These are phyloP conservation scores for Saccharomyces jurei DNA, from an alignment of 805 yeast genomes.

Conservation along the genomic window DNA sequence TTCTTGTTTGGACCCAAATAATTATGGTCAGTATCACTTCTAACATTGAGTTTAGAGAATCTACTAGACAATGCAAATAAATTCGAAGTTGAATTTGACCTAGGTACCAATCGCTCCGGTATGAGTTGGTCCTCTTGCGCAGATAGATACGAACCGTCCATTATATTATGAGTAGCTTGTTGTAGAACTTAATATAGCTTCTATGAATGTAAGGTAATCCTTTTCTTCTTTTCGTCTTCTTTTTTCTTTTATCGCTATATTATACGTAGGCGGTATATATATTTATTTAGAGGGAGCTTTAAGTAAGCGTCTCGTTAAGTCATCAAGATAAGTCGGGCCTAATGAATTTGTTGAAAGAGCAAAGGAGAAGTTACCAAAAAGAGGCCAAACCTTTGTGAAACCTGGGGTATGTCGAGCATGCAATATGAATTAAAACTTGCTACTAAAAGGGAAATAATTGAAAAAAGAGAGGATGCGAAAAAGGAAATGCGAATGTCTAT, in stretches of 20 bases:
- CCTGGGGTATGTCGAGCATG: not conserved
- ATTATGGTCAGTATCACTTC: not conserved
- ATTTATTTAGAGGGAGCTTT: not conserved
- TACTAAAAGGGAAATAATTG: not conserved
- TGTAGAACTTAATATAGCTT: not conserved
- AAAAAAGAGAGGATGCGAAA: not conserved
- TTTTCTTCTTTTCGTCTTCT: too few species aligned
- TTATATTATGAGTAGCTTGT: too few species aligned
- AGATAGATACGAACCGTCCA: not conserved
- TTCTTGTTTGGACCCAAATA: not conserved
- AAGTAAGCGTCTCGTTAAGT: not conserved
- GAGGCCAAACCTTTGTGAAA: not conserved
- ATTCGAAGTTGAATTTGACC: slow-evolving; percentile 7
- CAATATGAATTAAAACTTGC: not conserved
- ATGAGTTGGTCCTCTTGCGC: not conserved
- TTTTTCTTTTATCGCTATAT: not conserved
- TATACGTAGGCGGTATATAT: not conserved
- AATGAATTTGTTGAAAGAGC: not conserved
- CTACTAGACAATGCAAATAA: not conserved
- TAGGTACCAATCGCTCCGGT: slow-evolving; percentile 1
- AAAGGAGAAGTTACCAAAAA: not conserved
- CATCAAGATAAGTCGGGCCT: not conserved
- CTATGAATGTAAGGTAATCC: too few species aligned
- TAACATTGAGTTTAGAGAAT: not conserved
- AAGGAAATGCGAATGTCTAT: not conserved